Conservation (phyloP, 2,329 filamentous ascomycete species). For the Fusarium tupiense region DNA sequence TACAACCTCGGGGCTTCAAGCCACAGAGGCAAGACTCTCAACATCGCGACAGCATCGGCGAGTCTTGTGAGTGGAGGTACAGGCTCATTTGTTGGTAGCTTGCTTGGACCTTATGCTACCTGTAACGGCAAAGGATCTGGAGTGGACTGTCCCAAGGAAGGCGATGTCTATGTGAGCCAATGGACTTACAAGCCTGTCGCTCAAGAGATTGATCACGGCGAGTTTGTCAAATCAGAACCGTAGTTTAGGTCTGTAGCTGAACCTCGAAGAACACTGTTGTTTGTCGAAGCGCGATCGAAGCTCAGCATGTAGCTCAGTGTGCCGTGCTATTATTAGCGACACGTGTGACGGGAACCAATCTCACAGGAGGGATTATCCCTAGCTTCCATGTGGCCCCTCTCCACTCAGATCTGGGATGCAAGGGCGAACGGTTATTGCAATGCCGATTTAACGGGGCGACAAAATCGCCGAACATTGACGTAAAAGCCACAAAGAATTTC, state of each 20-base stretch:
- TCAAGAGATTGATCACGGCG: conserved; percentile 15
- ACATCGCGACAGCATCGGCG: conserved; percentile 7
- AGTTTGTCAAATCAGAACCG: neutral
- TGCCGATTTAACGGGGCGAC: conserved; percentile 15
- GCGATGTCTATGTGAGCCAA: neutral
- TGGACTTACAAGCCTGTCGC: conserved; percentile 16
- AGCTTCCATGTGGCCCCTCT: neutral
- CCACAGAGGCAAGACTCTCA: neutral
- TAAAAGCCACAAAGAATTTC: neutral
- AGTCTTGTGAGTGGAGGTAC: conserved; percentile 17
- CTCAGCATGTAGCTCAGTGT: neutral
- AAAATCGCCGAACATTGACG: neutral
- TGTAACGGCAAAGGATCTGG: conserved; percentile 22
- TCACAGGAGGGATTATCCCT: conserved; percentile 23
- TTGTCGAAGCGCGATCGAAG: neutral
- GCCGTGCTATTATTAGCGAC: neutral
- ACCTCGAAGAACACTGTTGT: neutral
- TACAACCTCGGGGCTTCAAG: conserved; percentile 14
- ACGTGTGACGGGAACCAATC: conserved; percentile 17
- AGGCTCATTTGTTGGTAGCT: conserved; percentile 15
- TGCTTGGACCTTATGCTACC: conserved; percentile 27
- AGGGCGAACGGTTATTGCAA: conserved; percentile 11
- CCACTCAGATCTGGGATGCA: conserved; percentile 21
- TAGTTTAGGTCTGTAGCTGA: neutral
- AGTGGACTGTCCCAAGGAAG: conserved; percentile 8